Conservation (phyloP, 805 yeast species). For the Huiozyma sinensis region DNA sequence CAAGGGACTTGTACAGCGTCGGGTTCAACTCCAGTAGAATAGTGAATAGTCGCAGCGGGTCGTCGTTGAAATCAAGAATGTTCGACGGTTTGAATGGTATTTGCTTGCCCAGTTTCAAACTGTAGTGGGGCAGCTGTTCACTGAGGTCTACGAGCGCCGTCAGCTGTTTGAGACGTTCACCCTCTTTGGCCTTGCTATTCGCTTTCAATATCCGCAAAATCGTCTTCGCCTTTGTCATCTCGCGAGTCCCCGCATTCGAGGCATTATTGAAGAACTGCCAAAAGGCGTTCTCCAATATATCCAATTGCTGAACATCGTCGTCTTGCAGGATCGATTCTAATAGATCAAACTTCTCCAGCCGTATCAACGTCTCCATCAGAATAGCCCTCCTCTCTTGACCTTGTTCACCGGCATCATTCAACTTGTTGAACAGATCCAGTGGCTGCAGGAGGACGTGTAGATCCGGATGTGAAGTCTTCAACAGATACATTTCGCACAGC, state of each 20-base stretch:
- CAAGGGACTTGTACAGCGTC: constrained; percentile 36
- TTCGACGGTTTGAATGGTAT: constrained; percentile 32
- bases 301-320: neutral
- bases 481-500: constrained; percentile 5
- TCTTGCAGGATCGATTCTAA: constrained; percentile 5
- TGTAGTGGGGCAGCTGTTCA: constrained; percentile 22
- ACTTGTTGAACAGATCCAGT: constrained; percentile 2
- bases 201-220: constrained; percentile 14
- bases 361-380: constrained; percentile 21
- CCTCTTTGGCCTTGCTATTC: constrained; percentile 6
- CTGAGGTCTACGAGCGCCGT: constrained; percentile 18
- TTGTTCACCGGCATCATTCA: neutral
- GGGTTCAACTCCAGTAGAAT: constrained; percentile 44
- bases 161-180: constrained; percentile 5
- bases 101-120: constrained; percentile 21
- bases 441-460: neutral
- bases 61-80: constrained; percentile 22
- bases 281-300: constrained; percentile 24
- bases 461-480: neutral
- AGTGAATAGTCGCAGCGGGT: constrained; percentile 32
- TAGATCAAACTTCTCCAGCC: constrained; percentile 21
- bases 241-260: constrained; percentile 30
- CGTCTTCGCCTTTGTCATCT: constrained; percentile 29
- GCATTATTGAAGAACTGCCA: constrained; percentile 36
- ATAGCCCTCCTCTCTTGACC: neutral